Evolutionary conservation across 1,284 basidiomycete genomes (phyloP), one percentile per base, ranked within the genome.

Genomic region (Melanopsichium pennsylvanicum): DNA sequence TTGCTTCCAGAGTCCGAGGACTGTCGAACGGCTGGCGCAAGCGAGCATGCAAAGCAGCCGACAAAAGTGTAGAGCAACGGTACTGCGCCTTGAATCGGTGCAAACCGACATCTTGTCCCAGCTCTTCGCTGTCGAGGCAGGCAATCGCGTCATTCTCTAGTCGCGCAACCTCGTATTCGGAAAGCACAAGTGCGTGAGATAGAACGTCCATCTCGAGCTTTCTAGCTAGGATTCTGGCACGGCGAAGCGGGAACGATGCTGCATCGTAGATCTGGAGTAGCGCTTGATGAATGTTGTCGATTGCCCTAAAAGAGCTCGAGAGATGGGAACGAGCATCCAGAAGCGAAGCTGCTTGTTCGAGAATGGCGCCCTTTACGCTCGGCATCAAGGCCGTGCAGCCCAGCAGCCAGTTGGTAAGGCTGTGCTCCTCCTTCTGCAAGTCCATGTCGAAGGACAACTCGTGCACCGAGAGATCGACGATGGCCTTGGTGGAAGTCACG

Each of bases 181-280:
- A 31, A 18, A 61, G 38, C 4, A 26, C 8, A 2, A 63, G 55
- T 2, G 51, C 40, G 12, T 57, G 39, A 2, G 63, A 60, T 11
- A 68, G 44, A 10, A 75, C 47, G 27, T 62, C 61, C 29, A 46
- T 42, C 47, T 77, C 75, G n/a, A 74, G 35, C 22, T 47, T 40
- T 5, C 51, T 39, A 7, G 62, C 49, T 32, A 71, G 23, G 1
- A 60, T 56, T 4, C 73, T 61, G 13, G 66, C 62, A 16, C 58
- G 62, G 13, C 71, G 66, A 13, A 76, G 42, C 7, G 76, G 75
- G 26, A 42, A 59, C 2, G 21, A 15, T 1, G 34, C 15, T 15
- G 43, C 18, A 2, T 35, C 16, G 25, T 76, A 74, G 29, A 59
- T 32, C 7, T 41, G 40, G 0, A 68, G 32, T 6, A 70, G 44